phyloP scores from a whole-genome alignment of 2,329 filamentous ascomycete species.

The Ceratocystis diversiconidia region DNA sequence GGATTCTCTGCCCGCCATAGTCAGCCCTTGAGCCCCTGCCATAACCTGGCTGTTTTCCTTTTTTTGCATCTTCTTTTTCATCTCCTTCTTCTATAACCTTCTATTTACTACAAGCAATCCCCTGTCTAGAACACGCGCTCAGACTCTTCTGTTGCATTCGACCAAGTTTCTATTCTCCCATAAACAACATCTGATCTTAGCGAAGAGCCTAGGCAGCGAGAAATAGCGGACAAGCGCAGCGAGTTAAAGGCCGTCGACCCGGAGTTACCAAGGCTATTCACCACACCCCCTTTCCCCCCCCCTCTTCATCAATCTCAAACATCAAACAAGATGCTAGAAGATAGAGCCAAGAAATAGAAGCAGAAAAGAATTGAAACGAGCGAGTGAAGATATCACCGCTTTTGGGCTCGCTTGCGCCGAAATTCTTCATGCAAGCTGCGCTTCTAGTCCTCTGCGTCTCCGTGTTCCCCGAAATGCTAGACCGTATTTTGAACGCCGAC shows the following conservation, averaged over 20 bases:
- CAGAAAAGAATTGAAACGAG: not conserved
- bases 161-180: not conserved
- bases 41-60: not conserved
- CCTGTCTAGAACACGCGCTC: constrained; percentile 1
- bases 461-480: no score
- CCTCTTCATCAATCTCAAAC: not conserved
- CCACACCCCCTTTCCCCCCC: no score
- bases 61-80: not conserved
- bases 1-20: not conserved
- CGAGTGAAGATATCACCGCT: not conserved
- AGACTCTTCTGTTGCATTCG: constrained; percentile 4
- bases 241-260: not conserved
- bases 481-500: not conserved
- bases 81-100: not conserved
- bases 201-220: not conserved
- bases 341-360: not conserved
- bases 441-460: not conserved
- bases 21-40: not conserved
- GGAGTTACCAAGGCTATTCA: not conserved
- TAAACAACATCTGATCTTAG: not conserved
- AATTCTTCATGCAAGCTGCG: not conserved
- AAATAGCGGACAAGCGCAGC: not conserved
- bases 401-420: not conserved
- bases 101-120: not conserved
- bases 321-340: not conserved